Percentiles rank a stretch among this genome's conserved stretches.
phyloP scores from a whole-genome alignment of 345 rosid genomes.

The Excoecaria agallocha region DNA sequence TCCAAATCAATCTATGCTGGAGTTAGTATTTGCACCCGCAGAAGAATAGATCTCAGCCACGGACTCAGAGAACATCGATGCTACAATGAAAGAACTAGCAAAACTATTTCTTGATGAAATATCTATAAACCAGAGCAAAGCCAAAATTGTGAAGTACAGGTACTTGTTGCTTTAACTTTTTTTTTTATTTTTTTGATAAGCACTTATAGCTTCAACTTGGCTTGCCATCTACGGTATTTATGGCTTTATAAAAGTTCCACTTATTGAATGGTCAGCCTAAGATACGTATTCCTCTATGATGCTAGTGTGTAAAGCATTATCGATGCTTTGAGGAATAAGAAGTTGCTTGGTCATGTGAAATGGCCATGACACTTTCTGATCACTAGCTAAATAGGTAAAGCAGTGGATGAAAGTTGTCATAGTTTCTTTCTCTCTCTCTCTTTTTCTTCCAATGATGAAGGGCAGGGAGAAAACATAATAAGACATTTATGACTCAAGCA shows the following conservation, averaged over 20 bases:
- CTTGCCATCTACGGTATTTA: neutral
- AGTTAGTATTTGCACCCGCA: slow-evolving; percentile 94
- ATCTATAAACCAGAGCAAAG: slow-evolving; percentile 85
- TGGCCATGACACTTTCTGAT: too few relatives aligned
- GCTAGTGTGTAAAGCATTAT: neutral
- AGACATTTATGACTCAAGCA: too few relatives aligned
- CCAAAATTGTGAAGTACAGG: slow-evolving; percentile 89
- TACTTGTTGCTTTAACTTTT: slow-evolving; percentile 20
- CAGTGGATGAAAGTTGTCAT: too few relatives aligned
- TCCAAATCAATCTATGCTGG: slow-evolving; percentile 89
- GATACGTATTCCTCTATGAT: neutral
- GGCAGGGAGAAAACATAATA: too few relatives aligned
- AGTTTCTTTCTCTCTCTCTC: too few relatives aligned
- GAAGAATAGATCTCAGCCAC: slow-evolving; percentile 86
- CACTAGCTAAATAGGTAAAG: too few relatives aligned
- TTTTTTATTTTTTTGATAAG: too few relatives aligned
- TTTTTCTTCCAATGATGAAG: too few relatives aligned
- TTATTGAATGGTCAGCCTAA: neutral
- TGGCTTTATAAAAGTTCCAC: neutral
- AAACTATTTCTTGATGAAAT: slow-evolving; percentile 91
- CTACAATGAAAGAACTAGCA: slow-evolving; percentile 90
- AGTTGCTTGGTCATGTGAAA: too few relatives aligned
- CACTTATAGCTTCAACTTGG: too few relatives aligned
- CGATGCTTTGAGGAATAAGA: too few relatives aligned
- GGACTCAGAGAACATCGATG: slow-evolving; percentile 79